Base-by-base conservation (phyloP, 441 rosid species). In the Rhodomyrtus psidioides region DNA sequence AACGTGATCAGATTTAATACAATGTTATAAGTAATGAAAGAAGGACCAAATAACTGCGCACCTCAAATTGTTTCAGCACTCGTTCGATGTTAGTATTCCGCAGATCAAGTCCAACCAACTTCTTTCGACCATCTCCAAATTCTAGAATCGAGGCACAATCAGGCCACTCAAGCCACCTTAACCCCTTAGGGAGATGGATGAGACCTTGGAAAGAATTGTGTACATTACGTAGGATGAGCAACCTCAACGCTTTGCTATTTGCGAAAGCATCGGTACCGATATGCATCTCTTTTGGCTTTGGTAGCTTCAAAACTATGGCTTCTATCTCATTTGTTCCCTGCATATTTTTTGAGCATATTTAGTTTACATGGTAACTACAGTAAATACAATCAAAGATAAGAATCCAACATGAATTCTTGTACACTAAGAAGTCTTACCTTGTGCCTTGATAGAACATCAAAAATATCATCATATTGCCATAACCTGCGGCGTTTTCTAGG, bases 271-370 rank as follows among this genome's bases (percentile, higher is more conserved):
- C 15, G 0, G 34, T 5, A 15, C 70, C 7, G 6, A 59, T 59
- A 2, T 27, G 3, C 4, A 0, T 59, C 70, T 59, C 34, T 59
- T 59, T 0, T 0, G 2, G 1, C 1, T 1, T 0, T 0, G 70
- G 70, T 14, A 14, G 5, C 34, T 14, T 1, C 21, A 3, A 59
- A 59, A 14, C 70, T 27, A 27, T 27, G 70, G 70, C 70, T 59
- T 59, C 27, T 6, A 59, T 6, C 0, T 2, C 10, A 59, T 1
- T 0, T 6, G 1, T 27, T 59, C 53, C 53, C 53, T 51, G 53
- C 14, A 51, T 51, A 51, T 51, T 51, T 51, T 51, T 51, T 12
- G 4, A 51, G 2, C 12, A 51, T 51, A 51, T 51, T 51, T 44
- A 7, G 46, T 6, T 44, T 44, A 44, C 46, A 5, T 44, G 7